Percentiles rank a stretch among this genome's conserved stretches.
These are phyloP conservation scores for Albatrellus sp. DNA, from an alignment of 1,284 basidiomycete species.

Conservation along the genomic window DNA sequence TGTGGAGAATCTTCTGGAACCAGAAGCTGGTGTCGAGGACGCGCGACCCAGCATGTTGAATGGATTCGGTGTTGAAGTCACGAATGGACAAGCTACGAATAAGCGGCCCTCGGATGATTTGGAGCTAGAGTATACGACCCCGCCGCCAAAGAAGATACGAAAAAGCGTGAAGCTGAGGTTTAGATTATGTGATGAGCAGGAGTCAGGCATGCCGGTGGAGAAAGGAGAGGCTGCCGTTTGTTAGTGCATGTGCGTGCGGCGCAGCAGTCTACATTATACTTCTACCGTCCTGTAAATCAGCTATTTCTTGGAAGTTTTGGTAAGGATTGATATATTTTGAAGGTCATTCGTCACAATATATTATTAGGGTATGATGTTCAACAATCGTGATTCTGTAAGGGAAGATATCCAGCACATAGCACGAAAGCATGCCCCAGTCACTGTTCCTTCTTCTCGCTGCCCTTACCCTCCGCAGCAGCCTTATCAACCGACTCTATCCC, in stretches of 20 bases:
- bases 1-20: conserved; percentile 10
- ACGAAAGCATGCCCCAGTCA: conserved; percentile 1
- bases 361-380: not conserved
- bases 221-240: conserved; percentile 4
- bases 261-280: too few relatives aligned
- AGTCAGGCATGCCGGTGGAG: conserved; percentile 7
- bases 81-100: conserved; percentile 25
- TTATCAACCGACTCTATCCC: conserved; percentile 14
- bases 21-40: conserved; percentile 6
- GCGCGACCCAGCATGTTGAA: conserved; percentile 6
- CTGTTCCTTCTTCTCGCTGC: conserved; percentile 25
- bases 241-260: too few relatives aligned
- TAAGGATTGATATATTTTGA: too few relatives aligned
- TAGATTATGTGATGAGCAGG: conserved; percentile 8
- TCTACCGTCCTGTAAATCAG: too few relatives aligned
- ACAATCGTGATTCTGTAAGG: not conserved
- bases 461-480: conserved; percentile 9
- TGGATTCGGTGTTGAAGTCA: conserved; percentile 15
- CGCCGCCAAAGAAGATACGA: conserved; percentile 7
- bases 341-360: too few relatives aligned
- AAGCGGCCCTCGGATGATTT: conserved; percentile 11
- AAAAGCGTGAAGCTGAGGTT: not conserved
- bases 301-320: too few relatives aligned
- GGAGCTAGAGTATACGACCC: conserved; percentile 11
- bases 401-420: not conserved